Base-by-base conservation (phyloP, 2,329 filamentous ascomycete genomes). In the Fusarium austroafricanum region DNA sequence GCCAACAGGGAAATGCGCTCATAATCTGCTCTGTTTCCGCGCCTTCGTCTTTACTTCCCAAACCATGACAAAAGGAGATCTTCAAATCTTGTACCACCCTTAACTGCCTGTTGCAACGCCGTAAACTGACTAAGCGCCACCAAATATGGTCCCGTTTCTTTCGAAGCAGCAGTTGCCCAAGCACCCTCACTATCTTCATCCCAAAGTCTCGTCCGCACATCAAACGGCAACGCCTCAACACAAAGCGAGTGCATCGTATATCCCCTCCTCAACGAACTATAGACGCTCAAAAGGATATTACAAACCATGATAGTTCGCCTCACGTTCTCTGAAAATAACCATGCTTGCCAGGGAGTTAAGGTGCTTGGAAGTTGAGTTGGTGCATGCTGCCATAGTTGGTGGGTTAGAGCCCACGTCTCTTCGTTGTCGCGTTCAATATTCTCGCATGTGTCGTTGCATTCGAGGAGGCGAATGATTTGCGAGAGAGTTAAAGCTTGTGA, bases 231-330 rank as follows among this genome's bases (percentile, higher is more conserved):
- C 2, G 59, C 59, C 10, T 62, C 59, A 0, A 62, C 14, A 3
- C 57, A 62, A 10, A 62, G 58, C 1, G 59, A 12, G 10, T 62
- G 57, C 4, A 62, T 62, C 0, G 59, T 43, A 29, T 62, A 62
- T 2, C 59, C 59, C 10, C 59, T 55, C 0, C 2, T 62, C 12
- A 56, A 20, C 3, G 57, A 62, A 14, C 37, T 62, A 7, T 62
- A 29, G 0, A 62, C 59, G 0, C 17, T 57, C 0, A 62, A 23
- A 2, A 62, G 42, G 0, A 62, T 62, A 1, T 62, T 62, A 3
- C 59, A 62, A 5, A 62, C 37, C 31, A 62, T 47, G 0, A 62
- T 43, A 10, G 59, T 62, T 5, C 59, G 12, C 12, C 59, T 33
- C 0, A 62, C 59, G 20, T 21, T 62, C 10, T 62, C 59, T 0